Conservation (phyloP, 2,329 filamentous ascomycete species). For the Pestalotiopsis sp. region DNA sequence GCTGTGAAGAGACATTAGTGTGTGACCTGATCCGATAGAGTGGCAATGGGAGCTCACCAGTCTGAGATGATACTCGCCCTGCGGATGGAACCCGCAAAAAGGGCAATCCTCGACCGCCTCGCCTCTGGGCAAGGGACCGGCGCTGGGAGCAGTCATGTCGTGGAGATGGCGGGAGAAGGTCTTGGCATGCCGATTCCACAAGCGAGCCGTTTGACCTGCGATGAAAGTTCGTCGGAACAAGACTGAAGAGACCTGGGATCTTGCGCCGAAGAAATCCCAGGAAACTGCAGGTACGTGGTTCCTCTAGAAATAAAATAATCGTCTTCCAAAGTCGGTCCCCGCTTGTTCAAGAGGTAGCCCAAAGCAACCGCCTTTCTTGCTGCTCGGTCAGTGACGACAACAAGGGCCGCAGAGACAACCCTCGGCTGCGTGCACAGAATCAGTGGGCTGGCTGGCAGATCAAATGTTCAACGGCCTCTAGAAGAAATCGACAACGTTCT, state of each 20-base stretch:
- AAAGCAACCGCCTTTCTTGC: too few relatives aligned
- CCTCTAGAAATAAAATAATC: background rate
- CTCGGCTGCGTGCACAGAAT: too few relatives aligned
- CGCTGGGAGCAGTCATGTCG: background rate
- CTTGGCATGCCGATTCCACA: background rate
- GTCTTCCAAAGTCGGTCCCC: too few relatives aligned
- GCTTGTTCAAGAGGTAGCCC: too few relatives aligned
- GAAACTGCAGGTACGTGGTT: too few relatives aligned
- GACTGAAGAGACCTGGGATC: background rate
- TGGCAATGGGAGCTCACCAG: background rate
- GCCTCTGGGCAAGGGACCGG: constrained; percentile 11
- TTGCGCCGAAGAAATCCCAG: background rate
- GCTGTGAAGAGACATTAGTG: constrained; percentile 16
- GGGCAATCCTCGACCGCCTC: constrained; percentile 33
- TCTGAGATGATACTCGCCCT: constrained; percentile 31
- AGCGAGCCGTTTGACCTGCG: background rate
- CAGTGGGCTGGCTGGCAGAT: too few relatives aligned
- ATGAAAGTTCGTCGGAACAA: background rate
- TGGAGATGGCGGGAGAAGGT: background rate
- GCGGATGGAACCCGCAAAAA: constrained; percentile 40
- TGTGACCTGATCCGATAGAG: background rate
- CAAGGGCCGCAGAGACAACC: too few relatives aligned
- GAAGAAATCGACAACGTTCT: too few relatives aligned
- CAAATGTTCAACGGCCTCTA: too few relatives aligned
- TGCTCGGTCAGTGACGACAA: too few relatives aligned